Conservation (phyloP, 2,329 filamentous ascomycete genomes). For the Cladosporium austrohemisphaericum region DNA sequence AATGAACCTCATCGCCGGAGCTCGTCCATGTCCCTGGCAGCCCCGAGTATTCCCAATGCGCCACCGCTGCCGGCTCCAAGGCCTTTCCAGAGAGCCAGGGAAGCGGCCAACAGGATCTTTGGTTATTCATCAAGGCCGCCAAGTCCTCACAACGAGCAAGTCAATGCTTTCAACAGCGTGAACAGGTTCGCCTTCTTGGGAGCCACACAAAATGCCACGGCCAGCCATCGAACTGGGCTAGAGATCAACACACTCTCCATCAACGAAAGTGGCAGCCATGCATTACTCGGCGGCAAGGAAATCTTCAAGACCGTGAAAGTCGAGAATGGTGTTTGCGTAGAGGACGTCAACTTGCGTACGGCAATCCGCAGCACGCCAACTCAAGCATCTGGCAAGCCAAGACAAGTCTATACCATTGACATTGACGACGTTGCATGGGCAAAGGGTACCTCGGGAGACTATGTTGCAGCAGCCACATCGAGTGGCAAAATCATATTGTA, state of each 20-base stretch:
- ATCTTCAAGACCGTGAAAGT: constrained; percentile 64
- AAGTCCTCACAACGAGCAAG: constrained; percentile 21
- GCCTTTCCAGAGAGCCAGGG: constrained; percentile 31
- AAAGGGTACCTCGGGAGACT: constrained; percentile 56
- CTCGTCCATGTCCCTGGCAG: constrained; percentile 5
- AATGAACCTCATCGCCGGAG: constrained; percentile 6
- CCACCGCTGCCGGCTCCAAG: constrained; percentile 25
- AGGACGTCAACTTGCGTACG: constrained; percentile 61
- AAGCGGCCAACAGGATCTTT: constrained; percentile 31
- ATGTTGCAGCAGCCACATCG: constrained; percentile 61
- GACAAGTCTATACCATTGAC: constrained; percentile 49
- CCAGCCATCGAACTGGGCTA: constrained; percentile 61
- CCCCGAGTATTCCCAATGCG: constrained; percentile 16
- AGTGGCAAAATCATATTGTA: constrained; percentile 65
- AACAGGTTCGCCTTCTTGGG: constrained; percentile 26
- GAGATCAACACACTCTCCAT: constrained; percentile 61
- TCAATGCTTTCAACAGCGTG: constrained; percentile 4
- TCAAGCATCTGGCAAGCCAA: constrained; percentile 46
- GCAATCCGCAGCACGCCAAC: constrained; percentile 57
- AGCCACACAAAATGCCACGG: constrained; percentile 48
- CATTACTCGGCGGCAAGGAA: constrained; percentile 61
- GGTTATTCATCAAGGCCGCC: constrained; percentile 27
- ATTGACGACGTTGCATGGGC: constrained; percentile 67
- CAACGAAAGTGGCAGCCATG: constrained; percentile 60
- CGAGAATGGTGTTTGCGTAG: constrained; percentile 52